phyloP scores from a whole-genome alignment of 23 red algal species.

The Gracilaria caudata region DNA sequence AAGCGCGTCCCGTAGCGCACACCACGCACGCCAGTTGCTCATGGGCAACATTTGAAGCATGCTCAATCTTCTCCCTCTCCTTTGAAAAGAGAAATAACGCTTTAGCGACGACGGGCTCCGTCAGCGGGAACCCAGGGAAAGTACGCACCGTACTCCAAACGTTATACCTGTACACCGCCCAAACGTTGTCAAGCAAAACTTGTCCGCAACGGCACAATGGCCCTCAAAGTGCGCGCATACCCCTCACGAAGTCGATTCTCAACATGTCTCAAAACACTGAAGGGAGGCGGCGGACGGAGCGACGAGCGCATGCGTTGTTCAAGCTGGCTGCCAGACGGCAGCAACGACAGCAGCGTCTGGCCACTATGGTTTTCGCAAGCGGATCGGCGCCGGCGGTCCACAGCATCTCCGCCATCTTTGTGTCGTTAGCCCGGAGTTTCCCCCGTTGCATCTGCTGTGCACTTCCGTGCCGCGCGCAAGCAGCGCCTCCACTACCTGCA shows the following conservation, averaged over 20 bases:
- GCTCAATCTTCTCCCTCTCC: conserved; percentile 48
- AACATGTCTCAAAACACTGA: conserved; percentile 20
- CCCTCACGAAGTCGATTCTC: background rate
- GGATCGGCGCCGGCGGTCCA: too few relatives aligned
- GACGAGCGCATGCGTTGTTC: too few relatives aligned
- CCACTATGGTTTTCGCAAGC: too few relatives aligned
- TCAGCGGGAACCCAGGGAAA: conserved; percentile 47
- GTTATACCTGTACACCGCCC: conserved; percentile 59
- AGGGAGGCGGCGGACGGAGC: too few relatives aligned
- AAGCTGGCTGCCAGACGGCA: too few relatives aligned
- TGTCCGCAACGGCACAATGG: conserved; percentile 38
- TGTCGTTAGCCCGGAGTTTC: too few relatives aligned
- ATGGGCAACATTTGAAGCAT: conserved; percentile 1
- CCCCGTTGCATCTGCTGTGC: too few relatives aligned
- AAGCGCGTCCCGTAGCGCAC: conserved; percentile 41
- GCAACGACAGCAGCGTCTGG: too few relatives aligned
- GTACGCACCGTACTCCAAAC: conserved; percentile 42
- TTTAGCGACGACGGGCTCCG: conserved; percentile 7
- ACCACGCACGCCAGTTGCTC: conserved; percentile 35
- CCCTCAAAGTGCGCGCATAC: background rate
- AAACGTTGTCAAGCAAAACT: conserved; percentile 45
- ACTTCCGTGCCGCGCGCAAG: too few relatives aligned
- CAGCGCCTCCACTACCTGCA: too few relatives aligned
- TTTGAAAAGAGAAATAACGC: conserved; percentile 48
- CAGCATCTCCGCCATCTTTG: too few relatives aligned